phyloP scores from a whole-genome alignment of 345 rosid species.

The Cardamine occulta region DNA sequence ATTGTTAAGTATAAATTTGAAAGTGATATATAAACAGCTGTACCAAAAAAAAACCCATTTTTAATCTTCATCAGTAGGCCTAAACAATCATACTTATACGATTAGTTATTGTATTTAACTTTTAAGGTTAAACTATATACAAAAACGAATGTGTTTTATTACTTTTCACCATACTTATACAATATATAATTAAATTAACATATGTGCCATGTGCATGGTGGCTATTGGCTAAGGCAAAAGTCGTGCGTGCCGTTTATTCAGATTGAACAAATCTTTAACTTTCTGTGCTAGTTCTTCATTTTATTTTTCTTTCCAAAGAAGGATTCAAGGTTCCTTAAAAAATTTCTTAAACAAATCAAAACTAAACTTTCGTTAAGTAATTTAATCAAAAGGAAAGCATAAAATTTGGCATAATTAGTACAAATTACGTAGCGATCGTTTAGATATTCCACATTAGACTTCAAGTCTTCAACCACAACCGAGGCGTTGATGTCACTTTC shows the following conservation, averaged over 20 bases:
- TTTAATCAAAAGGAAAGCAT: background rate
- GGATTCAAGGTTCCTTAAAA: background rate
- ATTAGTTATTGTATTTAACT: background rate
- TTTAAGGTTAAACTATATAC: background rate
- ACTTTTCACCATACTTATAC: background rate
- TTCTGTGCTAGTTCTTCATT: background rate
- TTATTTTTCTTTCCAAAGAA: background rate
- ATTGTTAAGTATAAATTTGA: background rate
- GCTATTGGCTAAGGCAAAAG: constrained; percentile 12
- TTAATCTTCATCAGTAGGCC: background rate
- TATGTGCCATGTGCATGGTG: constrained; percentile 13
- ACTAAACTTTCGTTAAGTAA: background rate
- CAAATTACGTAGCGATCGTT: no score
- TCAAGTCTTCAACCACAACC: constrained; percentile 17
- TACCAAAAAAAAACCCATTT: background rate
- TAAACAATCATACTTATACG: background rate
- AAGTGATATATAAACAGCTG: background rate
- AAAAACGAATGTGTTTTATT: constrained; percentile 2
- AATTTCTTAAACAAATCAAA: background rate
- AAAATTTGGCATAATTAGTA: background rate
- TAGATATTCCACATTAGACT: background rate
- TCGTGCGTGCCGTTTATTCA: background rate
- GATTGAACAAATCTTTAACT: background rate
- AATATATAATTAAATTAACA: background rate
- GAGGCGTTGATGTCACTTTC: constrained; percentile 11